Conservation (phyloP, 108 stramenopile genomes). For the Conticribra weissflogii region DNA sequence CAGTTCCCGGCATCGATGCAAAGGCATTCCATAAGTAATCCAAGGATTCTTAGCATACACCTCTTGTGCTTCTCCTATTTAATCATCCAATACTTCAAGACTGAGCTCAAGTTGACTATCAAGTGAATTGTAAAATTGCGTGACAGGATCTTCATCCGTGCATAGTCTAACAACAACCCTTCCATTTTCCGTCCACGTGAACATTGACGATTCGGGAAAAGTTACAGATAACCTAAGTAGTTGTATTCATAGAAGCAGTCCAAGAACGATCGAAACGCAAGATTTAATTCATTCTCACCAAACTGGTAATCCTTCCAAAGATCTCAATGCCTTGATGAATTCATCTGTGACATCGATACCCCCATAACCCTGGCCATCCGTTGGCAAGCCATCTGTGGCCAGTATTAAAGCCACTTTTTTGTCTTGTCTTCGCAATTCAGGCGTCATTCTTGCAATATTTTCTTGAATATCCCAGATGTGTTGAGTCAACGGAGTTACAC, state of each 20-base stretch:
- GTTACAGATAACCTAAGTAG: no score
- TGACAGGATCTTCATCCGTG: slow-evolving; percentile 72
- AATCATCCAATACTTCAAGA: slow-evolving; percentile 84
- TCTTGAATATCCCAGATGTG: slow-evolving; percentile 60
- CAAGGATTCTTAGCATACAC: slow-evolving; percentile 71
- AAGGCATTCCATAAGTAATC: slow-evolving; percentile 67
- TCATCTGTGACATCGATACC: slow-evolving; percentile 27
- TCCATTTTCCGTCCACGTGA: background rate
- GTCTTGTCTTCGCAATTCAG: slow-evolving; percentile 35
- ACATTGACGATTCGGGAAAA: no score
- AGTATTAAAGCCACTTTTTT: slow-evolving; percentile 55
- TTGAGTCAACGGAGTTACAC: slow-evolving; percentile 63
- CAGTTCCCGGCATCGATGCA: slow-evolving; percentile 75
- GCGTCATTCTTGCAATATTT: slow-evolving; percentile 36
- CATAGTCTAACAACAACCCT: slow-evolving; percentile 76
- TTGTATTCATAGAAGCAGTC: no score
- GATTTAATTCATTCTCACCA: no score
- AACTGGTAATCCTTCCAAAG: slow-evolving; percentile 72
- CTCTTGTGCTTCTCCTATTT: slow-evolving; percentile 73
- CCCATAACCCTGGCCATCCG: slow-evolving; percentile 41
- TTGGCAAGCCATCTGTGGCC: slow-evolving; percentile 65
- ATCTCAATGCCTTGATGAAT: slow-evolving; percentile 47
- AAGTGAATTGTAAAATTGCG: slow-evolving; percentile 73
- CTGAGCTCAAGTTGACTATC: slow-evolving; percentile 68
- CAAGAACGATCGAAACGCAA: no score